Base-by-base conservation (phyloP, 768 basidiomycete species). In the Russula compacta region DNA sequence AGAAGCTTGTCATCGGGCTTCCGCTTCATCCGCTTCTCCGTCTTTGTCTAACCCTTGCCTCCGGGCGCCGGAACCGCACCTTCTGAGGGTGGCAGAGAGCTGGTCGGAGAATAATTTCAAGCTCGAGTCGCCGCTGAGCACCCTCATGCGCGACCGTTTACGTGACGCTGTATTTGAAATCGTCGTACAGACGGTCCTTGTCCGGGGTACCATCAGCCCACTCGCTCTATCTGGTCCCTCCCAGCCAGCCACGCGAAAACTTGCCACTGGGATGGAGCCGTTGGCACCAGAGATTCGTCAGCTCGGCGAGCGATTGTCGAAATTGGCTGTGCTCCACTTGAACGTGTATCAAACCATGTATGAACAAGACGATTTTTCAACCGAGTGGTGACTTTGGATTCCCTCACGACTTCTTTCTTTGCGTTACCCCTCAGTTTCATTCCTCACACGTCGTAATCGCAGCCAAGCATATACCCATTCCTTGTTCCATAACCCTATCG, bases 311-410 rank as follows among this genome's bases (percentile, higher is more conserved):
- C 83, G 86, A 69, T 78, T 92, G 39, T 79, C 85, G 47, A 83
- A 85, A 60, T 78, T 94, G 56, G 84, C 85, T 2, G 75, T 81
- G 50, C 84, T 90, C 66, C 89, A 93, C 71, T 76, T 89, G 55
- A 81, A 83, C 64, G 84, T 88, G 54, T 92, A 89, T 71, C 75
- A 87, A 40, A 81, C 82, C n/a, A 71, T 91, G 58, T 93, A 93
- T 73, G 84, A 88, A 72, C 80, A 81, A 67, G 79, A 83, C 63
- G 82, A 79, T 44, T 84, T 85, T 29, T 64, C 62, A 56, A 2
- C 58, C 29, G 65, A 64, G 19, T 66, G 65, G 65, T 66, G 53
- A 66, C 35, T 53, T 52, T 52, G 32, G 50, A 52, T 52, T 44
- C 50, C 53, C 54, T 6, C 38, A 49, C 32, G 24, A n/a, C 19